These are phyloP conservation scores for Cyclanthera cordifolia DNA, from an alignment of 306 rosid genomes.

Conservation along the genomic window DNA sequence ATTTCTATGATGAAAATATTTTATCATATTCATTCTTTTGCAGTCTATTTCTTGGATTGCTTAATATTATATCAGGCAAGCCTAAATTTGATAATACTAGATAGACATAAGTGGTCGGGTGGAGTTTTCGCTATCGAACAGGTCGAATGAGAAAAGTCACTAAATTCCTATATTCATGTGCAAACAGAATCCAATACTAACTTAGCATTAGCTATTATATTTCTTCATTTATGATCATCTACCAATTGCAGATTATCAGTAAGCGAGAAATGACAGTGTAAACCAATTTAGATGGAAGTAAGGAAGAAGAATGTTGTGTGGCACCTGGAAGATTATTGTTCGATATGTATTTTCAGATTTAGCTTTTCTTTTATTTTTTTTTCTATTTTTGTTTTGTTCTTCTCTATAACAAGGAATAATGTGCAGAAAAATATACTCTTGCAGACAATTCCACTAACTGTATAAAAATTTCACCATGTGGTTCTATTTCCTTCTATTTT, in stretches of 20 bases:
- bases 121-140: background rate
- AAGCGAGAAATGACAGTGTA: background rate
- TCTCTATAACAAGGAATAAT: background rate
- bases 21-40: background rate
- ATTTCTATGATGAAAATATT: background rate
- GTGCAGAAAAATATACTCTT: background rate
- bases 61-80: background rate
- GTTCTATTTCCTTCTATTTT: too few relatives aligned
- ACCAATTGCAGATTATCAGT: background rate
- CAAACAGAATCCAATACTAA: slow-evolving; percentile 1
- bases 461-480: background rate
- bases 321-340: background rate
- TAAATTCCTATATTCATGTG: background rate
- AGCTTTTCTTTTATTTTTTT: too few relatives aligned
- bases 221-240: background rate
- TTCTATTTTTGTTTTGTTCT: too few relatives aligned
- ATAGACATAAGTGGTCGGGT: background rate
- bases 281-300: background rate
- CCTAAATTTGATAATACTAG: slow-evolving; percentile 8
- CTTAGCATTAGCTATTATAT: too few relatives aligned
- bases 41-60: slow-evolving; percentile 9
- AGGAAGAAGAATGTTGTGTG: background rate
- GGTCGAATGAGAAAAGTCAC: background rate
- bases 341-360: slow-evolving; percentile 16
- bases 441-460: background rate